A percentile compares a stretch with the other conserved stretches of the same genome.
These are phyloP conservation scores for Fusarium sp. DNA, from an alignment of 2,329 filamentous ascomycete genomes.

Conservation along the genomic window DNA sequence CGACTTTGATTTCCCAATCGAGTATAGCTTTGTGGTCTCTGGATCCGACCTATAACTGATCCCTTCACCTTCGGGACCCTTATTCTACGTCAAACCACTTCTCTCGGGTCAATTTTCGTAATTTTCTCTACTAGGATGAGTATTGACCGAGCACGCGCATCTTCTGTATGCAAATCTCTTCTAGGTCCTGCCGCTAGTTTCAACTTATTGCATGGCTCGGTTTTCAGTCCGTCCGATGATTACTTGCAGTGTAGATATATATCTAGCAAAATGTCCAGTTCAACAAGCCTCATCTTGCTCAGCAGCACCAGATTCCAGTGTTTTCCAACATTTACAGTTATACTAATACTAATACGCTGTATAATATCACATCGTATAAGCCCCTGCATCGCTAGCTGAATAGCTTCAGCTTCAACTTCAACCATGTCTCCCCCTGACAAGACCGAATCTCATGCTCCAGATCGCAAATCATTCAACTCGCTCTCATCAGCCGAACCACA, in stretches of 20 bases:
- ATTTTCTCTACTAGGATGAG: not conserved
- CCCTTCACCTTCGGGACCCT: slow-evolving; percentile 8
- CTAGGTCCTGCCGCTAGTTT: slow-evolving; percentile 11
- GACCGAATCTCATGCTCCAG: not conserved
- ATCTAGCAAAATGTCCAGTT: slow-evolving; percentile 10
- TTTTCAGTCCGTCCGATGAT: slow-evolving; percentile 19
- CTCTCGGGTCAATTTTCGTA: not conserved
- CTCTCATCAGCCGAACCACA: slow-evolving; percentile 32
- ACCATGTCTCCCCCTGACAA: slow-evolving; percentile 20
- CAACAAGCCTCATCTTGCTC: slow-evolving; percentile 2
- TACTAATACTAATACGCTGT: not conserved
- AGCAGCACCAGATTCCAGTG: not conserved
- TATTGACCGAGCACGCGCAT: slow-evolving; percentile 8
- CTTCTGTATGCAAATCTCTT: not conserved
- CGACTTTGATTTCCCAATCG: slow-evolving; percentile 17
- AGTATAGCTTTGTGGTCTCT: slow-evolving; percentile 32
- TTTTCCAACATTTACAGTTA: not conserved
- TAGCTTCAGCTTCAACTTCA: not conserved
- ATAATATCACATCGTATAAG: not conserved
- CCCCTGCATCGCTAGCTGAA: not conserved
- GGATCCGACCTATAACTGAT: slow-evolving; percentile 32
- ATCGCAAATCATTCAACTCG: slow-evolving; percentile 31
- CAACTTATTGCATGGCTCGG: slow-evolving; percentile 5
- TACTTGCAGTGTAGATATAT: slow-evolving; percentile 27
- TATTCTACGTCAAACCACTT: slow-evolving; percentile 11